Percentiles rank a stretch among this genome's conserved stretches.
These are phyloP conservation scores for Pythium catenulatum DNA, from an alignment of 352 stramenopile species.

Conservation along the genomic window DNA sequence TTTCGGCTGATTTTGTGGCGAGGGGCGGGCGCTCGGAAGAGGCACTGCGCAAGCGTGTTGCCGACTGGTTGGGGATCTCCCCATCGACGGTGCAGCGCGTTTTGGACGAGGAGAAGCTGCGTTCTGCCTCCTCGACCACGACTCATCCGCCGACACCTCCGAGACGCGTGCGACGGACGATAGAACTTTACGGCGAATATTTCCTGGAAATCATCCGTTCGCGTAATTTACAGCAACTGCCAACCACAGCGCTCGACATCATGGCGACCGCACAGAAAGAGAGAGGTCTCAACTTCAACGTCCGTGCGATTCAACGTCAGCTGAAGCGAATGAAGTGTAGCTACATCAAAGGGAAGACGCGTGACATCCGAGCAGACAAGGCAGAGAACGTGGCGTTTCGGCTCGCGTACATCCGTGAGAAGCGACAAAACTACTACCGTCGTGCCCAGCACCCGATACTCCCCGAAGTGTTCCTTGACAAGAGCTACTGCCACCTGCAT, in stretches of 20 bases:
- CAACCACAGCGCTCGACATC: not conserved
- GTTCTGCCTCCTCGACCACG: too few species aligned
- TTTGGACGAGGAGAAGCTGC: not conserved
- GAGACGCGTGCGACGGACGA: not conserved
- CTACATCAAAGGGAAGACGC: constrained; percentile 1
- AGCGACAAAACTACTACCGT: not conserved
- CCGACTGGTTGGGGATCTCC: too few species aligned
- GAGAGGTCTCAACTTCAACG: not conserved
- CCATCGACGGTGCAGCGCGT: too few species aligned
- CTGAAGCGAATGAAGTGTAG: not conserved
- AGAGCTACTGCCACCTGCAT: constrained; percentile 16
- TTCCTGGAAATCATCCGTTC: not conserved
- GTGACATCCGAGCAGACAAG: not conserved
- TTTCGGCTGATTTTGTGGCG: too few species aligned
- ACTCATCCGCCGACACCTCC: not conserved
- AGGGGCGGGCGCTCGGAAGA: too few species aligned
- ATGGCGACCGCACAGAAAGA: not conserved
- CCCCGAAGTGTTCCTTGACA: not conserved
- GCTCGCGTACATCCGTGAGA: not conserved
- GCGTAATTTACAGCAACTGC: constrained; percentile 3
- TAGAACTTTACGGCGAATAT: not conserved
- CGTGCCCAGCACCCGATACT: not conserved
- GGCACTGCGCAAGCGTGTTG: too few species aligned
- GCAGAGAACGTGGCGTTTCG: not conserved
- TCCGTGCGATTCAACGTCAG: not conserved